A percentile compares a stretch with the other conserved stretches of the same genome.
phyloP scores from a whole-genome alignment of 805 yeast genomes.

The Candida sphagnicola region DNA sequence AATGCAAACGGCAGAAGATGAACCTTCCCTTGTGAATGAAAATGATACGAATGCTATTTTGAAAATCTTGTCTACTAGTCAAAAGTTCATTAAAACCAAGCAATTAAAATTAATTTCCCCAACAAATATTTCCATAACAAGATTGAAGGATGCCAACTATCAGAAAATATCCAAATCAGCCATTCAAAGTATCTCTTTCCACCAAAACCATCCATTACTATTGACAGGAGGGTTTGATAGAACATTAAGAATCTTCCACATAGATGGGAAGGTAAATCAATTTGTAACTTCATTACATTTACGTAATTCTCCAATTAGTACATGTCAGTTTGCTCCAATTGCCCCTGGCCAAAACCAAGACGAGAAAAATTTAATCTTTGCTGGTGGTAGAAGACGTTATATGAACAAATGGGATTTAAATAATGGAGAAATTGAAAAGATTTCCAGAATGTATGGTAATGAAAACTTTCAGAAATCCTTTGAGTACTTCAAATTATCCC shows the following conservation, averaged over 20 bases:
- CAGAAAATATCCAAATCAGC: constrained; percentile 69
- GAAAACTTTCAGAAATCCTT: constrained; percentile 79
- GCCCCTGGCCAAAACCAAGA: constrained; percentile 15
- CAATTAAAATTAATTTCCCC: constrained; percentile 62
- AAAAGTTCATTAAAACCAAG: constrained; percentile 39
- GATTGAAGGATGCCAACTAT: constrained; percentile 83
- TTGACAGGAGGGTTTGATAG: constrained; percentile 92
- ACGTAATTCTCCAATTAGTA: constrained; percentile 73
- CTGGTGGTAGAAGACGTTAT: constrained; percentile 89
- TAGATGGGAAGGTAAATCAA: constrained; percentile 81
- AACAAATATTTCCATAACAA: constrained; percentile 64
- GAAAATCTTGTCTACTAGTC: constrained; percentile 27
- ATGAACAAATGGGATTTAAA: constrained; percentile 88
- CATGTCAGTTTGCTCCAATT: constrained; percentile 57
- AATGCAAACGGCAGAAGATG: constrained; percentile 16
- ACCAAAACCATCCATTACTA: constrained; percentile 75
- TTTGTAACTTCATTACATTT: constrained; percentile 80
- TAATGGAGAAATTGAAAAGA: constrained; percentile 72
- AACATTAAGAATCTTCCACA: constrained; percentile 79
- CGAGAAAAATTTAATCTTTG: constrained; percentile 53
- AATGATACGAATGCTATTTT: constrained; percentile 29
- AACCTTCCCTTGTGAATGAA: constrained; percentile 14
- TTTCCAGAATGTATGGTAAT: constrained; percentile 88
- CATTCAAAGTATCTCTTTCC: constrained; percentile 83
- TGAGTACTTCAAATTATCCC: constrained; percentile 79